A percentile compares a stretch with the other conserved stretches of the same genome.
phyloP scores from a whole-genome alignment of 495 filamentous ascomycete genomes.

The Geopyxis carbonaria region DNA sequence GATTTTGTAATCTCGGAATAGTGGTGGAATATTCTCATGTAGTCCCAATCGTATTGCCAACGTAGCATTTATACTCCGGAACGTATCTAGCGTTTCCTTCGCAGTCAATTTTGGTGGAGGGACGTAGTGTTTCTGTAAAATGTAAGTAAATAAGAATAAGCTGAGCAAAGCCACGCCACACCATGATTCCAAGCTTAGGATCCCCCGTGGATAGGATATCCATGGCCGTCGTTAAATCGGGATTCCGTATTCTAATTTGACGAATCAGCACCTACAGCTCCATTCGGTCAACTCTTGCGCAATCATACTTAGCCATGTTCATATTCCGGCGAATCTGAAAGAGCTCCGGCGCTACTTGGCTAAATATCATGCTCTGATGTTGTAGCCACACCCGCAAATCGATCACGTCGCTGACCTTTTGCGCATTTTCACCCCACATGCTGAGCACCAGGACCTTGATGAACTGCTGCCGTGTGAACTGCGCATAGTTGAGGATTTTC shows the following conservation, averaged over 20 bases:
- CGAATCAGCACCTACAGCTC: neutral
- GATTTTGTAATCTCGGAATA: conserved; percentile 58
- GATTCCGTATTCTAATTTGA: conserved; percentile 50
- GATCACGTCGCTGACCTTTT: conserved; percentile 62
- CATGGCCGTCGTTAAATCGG: conserved; percentile 77
- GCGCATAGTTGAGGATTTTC: conserved; percentile 54
- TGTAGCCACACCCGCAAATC: conserved; percentile 62
- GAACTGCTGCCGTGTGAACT: conserved; percentile 50
- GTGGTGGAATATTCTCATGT: conserved; percentile 52
- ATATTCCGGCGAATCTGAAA: conserved; percentile 53
- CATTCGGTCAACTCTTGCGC: neutral
- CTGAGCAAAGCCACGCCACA: conserved; percentile 26
- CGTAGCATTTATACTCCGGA: conserved; percentile 66
- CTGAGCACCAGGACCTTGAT: conserved; percentile 79
- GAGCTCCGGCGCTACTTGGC: conserved; percentile 39
- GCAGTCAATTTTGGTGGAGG: conserved; percentile 52
- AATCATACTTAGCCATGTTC: conserved; percentile 7
- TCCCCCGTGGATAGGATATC: conserved; percentile 62
- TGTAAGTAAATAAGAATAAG: conserved; percentile 20
- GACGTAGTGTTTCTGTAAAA: conserved; percentile 51
- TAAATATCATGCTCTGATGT: conserved; percentile 39
- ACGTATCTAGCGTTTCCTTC: conserved; percentile 44
- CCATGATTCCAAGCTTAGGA: conserved; percentile 30
- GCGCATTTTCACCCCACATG: conserved; percentile 67
- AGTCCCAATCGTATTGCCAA: conserved; percentile 64